Evolutionary conservation across 75 land plant genomes (phyloP).

Genomic region (Ceratopteris richardii): DNA sequence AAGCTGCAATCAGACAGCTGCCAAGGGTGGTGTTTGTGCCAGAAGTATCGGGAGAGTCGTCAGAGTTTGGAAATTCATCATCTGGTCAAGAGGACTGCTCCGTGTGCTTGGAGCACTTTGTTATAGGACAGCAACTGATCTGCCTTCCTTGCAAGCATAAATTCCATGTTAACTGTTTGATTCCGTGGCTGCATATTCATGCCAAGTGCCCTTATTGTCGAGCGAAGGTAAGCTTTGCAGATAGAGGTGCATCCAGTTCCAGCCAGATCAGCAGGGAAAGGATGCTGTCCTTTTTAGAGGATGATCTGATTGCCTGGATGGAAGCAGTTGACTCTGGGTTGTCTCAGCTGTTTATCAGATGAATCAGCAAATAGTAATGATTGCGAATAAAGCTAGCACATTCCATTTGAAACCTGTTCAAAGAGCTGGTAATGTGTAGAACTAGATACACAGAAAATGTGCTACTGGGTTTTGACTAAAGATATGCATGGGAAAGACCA

Average conservation of each 20-base stretch:
- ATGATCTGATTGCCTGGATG: slow-evolving; percentile 4
- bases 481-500: no score
- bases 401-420: no score
- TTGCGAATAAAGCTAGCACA: no score
- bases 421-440: no score
- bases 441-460: no score
- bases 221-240: slow-evolving; percentile 14
- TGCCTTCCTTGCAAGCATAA: slow-evolving; percentile 58
- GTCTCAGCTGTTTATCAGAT: background rate
- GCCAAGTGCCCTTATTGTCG: slow-evolving; percentile 80
- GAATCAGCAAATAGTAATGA: no score
- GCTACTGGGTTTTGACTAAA: no score
- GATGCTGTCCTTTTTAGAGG: background rate
- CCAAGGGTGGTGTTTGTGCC: slow-evolving; percentile 27
- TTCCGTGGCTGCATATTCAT: slow-evolving; percentile 53
- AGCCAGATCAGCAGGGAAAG: background rate
- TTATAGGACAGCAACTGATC: slow-evolving; percentile 38
- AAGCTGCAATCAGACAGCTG: slow-evolving; percentile 40
- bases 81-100: slow-evolving; percentile 43
- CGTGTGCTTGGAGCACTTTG: slow-evolving; percentile 63
- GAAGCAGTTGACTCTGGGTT: slow-evolving; percentile 1
- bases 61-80: slow-evolving; percentile 7
- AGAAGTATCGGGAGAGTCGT: slow-evolving; percentile 1
- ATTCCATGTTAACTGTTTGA: slow-evolving; percentile 59
- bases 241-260: background rate